Percentiles rank a stretch among this genome's conserved stretches.
These are phyloP conservation scores for Melanogaster broomeanus DNA, from an alignment of 768 basidiomycete species.

Conservation along the genomic window DNA sequence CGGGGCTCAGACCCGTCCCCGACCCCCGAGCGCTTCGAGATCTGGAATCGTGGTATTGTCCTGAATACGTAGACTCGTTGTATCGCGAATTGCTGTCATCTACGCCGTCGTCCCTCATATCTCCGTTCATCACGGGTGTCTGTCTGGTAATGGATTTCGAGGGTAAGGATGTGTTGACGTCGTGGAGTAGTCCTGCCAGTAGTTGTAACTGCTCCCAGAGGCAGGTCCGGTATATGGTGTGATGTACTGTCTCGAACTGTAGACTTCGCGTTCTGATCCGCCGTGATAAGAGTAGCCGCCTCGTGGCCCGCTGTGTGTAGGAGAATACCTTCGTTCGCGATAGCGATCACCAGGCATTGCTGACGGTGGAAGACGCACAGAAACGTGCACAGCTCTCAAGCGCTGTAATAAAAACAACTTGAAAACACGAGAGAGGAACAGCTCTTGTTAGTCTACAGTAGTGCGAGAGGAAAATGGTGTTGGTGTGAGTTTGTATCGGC, in stretches of 20 bases:
- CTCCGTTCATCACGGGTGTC: conserved; percentile 11
- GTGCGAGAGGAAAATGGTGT: neutral
- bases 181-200: conserved; percentile 22
- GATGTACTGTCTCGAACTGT: conserved; percentile 9
- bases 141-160: conserved; percentile 5
- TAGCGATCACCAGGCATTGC: conserved; percentile 17
- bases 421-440: conserved; percentile 1
- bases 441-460: too few relatives aligned
- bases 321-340: conserved; percentile 10
- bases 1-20: conserved; percentile 7
- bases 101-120: conserved; percentile 6
- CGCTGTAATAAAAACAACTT: conserved; percentile 18
- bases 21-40: conserved; percentile 4
- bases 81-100: too few relatives aligned
- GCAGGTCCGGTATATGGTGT: neutral
- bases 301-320: conserved; percentile 6
- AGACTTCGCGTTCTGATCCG: neutral
- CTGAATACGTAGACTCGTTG: conserved; percentile 11
- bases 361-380: conserved; percentile 5
- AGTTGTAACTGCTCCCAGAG: conserved; percentile 15
- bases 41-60: conserved; percentile 4
- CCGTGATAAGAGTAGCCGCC: conserved; percentile 6
- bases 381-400: conserved; percentile 2
- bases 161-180: conserved; percentile 1
- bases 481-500: too few relatives aligned